A percentile compares a stretch with the other conserved stretches of the same genome.
Evolutionary conservation across 1,284 basidiomycete species (phyloP).

Genomic region (Boletellus deceptivus): DNA sequence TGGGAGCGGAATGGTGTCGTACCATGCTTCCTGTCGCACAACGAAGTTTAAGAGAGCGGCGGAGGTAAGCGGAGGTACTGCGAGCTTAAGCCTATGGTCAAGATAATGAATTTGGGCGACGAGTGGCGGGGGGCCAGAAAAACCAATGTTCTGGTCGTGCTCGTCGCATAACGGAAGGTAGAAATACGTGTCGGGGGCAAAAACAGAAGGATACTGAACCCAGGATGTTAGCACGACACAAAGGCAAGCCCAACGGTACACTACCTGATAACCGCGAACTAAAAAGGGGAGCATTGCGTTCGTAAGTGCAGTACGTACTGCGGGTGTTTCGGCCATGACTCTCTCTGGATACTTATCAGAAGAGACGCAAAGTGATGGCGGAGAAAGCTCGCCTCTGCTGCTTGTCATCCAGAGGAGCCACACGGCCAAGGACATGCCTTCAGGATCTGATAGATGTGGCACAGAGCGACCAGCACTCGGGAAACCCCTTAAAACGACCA

Average conservation of each 20-base stretch:
- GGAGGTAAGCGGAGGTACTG: constrained; percentile 38
- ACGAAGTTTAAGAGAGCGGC: constrained; percentile 39
- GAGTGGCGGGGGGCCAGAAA: constrained; percentile 32
- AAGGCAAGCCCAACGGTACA: constrained; percentile 5
- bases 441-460: constrained; percentile 28
- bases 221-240: constrained; percentile 3
- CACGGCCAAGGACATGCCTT: constrained; percentile 42
- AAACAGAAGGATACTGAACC: constrained; percentile 41
- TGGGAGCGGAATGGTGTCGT: constrained; percentile 29
- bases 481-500: constrained; percentile 19
- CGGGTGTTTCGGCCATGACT: constrained; percentile 17
- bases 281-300: constrained; percentile 32
- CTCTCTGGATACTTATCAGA: constrained; percentile 24
- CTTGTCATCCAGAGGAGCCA: constrained; percentile 60
- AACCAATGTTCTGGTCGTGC: constrained; percentile 20
- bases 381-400: constrained; percentile 38
- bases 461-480: not conserved
- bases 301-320: constrained; percentile 24
- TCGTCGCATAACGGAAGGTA: constrained; percentile 36
- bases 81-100: constrained; percentile 37
- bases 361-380: not conserved
- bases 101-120: constrained; percentile 39
- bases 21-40: constrained; percentile 38
- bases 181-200: constrained; percentile 41
- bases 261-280: constrained; percentile 39